Conservation (phyloP, 2,329 filamentous ascomycete species). For the Neofusicoccum kwambonambiense region DNA sequence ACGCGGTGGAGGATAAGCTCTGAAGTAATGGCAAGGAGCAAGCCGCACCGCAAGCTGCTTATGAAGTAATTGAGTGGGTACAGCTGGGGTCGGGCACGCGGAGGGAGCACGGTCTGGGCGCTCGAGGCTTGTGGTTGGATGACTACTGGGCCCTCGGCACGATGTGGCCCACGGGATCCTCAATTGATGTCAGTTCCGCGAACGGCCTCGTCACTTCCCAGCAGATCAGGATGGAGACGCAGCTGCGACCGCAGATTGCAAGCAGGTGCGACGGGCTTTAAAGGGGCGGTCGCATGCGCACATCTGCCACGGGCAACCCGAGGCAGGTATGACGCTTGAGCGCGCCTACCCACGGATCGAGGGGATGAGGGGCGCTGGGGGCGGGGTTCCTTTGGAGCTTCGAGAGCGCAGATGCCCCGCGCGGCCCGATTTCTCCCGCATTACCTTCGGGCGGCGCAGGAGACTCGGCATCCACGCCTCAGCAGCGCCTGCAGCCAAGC, state of each 20-base stretch:
- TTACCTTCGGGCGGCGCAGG: background rate
- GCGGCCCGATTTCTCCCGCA: slow-evolving; percentile 15
- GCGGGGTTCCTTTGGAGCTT: slow-evolving; percentile 7
- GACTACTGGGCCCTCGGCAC: slow-evolving; percentile 9
- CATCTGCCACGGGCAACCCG: background rate
- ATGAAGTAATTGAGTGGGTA: slow-evolving; percentile 19
- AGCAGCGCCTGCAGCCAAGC: slow-evolving; percentile 8
- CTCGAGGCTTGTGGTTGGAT: slow-evolving; percentile 17
- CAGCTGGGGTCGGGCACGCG: slow-evolving; percentile 18
- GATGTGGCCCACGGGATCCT: slow-evolving; percentile 16
- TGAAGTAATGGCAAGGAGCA: slow-evolving; percentile 13
- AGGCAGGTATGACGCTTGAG: slow-evolving; percentile 8
- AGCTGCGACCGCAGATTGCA: background rate
- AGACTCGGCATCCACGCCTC: background rate
- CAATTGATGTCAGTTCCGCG: slow-evolving; percentile 18
- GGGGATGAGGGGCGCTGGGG: slow-evolving; percentile 14
- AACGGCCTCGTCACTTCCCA: slow-evolving; percentile 8
- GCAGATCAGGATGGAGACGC: background rate
- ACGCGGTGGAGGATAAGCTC: background rate
- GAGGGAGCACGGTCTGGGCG: slow-evolving; percentile 16
- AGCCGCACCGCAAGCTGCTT: background rate
- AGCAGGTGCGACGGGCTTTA: background rate
- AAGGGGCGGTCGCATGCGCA: background rate
- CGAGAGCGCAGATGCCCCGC: background rate
- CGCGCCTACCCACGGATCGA: slow-evolving; percentile 8